Evolutionary conservation across 108 stramenopile genomes (phyloP).

Genomic region (Craspedostauros australis): DNA sequence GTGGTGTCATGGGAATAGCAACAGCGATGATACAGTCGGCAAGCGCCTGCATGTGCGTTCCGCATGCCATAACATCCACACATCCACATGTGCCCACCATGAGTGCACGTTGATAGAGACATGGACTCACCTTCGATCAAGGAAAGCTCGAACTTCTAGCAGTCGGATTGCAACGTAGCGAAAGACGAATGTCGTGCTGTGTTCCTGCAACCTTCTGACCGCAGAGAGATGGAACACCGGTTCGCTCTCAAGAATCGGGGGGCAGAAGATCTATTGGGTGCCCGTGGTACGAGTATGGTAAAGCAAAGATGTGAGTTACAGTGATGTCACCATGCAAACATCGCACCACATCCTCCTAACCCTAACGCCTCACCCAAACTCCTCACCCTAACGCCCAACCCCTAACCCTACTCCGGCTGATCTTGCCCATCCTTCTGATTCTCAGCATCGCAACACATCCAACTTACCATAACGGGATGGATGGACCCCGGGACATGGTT

Average conservation of each 20-base stretch:
- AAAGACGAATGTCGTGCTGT: slow-evolving; percentile 53
- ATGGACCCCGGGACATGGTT: slow-evolving; percentile 67
- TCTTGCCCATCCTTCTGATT: too few relatives aligned
- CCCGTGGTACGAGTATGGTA: too few relatives aligned
- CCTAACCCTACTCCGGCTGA: too few relatives aligned
- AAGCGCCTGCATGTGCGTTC: too few relatives aligned
- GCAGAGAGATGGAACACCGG: slow-evolving; percentile 67
- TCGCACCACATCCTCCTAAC: neutral
- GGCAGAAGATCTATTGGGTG: slow-evolving; percentile 50
- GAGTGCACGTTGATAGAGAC: neutral
- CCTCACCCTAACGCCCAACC: too few relatives aligned
- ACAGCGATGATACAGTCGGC: too few relatives aligned
- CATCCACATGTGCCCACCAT: too few relatives aligned
- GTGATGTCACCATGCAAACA: neutral
- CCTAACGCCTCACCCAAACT: too few relatives aligned
- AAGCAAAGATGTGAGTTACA: too few relatives aligned
- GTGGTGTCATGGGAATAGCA: too few relatives aligned
- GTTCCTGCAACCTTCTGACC: slow-evolving; percentile 52
- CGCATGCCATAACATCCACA: too few relatives aligned
- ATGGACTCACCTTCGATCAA: slow-evolving; percentile 53
- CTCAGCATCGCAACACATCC: neutral
- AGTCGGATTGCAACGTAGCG: slow-evolving; percentile 69
- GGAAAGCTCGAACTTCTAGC: slow-evolving; percentile 54
- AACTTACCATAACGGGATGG: slow-evolving; percentile 64
- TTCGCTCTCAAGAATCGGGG: slow-evolving; percentile 33